Base-by-base conservation (phyloP, 495 filamentous ascomycete genomes). In the Xylaria venustula region DNA sequence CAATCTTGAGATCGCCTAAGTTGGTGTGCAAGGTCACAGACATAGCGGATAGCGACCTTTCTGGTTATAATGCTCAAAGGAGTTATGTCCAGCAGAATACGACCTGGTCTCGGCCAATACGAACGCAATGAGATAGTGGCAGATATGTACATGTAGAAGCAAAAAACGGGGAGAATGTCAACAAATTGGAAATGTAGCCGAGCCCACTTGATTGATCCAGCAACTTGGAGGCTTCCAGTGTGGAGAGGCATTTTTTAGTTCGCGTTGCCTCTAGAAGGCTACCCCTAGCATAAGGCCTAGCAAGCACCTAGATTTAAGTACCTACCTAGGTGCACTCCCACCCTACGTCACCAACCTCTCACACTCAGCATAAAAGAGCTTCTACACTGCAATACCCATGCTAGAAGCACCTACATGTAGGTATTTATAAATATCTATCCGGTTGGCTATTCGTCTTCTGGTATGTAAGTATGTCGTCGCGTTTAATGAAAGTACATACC, bases 1-100 rank as follows among this genome's bases (percentile, higher is more conserved):
- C 94, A 72, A 98, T 85, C 76, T 98, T 98, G 69, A 98, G 83
- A 75, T 93, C 89, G 64, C 94, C 94, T 54, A 88, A 83, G 17
- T 87, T 89, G 42, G 94, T 98, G 78, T 97, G 92, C 11, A 98
- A 83, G 74, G 94, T 85, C 64, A 83, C 79, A 22, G 83, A 84
- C 84, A 87, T 87, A 61, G 42, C 72, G 67, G 5, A 17, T n/a
- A 20, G 26, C 25, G 19, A 23, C 23, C 22, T n/a, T 9, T 2
- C 34, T 20, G 1, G 22, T 14, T 54, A 54, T 42, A 5, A 17
- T 3, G 12, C 7, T 23, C 47, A 23, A 8, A 22, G 14, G n/a
- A 41, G 30, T 22, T 47, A 22, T 48, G 12, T 37, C 30, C 4
- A 40, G 32, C 17, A 28, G 15, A 34, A 34, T 34, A 34, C 15